Base-by-base conservation (phyloP, 2,329 filamentous ascomycete species). In the Daldinia sp. region DNA sequence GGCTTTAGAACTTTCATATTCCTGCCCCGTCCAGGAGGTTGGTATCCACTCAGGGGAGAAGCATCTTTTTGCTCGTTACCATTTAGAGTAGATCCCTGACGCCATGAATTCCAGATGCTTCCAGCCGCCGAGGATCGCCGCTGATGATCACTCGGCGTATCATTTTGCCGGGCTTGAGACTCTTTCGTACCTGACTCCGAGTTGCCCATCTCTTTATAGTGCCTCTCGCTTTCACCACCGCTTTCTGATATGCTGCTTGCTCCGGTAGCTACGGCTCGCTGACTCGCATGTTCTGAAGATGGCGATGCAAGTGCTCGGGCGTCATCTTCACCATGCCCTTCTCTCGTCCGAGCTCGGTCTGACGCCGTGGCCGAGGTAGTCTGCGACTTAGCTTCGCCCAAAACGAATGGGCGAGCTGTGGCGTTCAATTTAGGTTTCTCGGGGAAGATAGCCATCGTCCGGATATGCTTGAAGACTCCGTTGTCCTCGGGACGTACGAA, bases 401-500 rank as follows among this genome's bases (percentile, higher is more conserved):
- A 76, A 10, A 84, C 76, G 63, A 84, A 83, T 23, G 82, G 82
- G 10, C 81, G 80, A 2, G 87, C 87, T 39, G 79, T 78, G 4
- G 82, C 82, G 65, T 91, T 90, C 30, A 90, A 80, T 70, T 87
- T 88, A 7, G 85, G 84, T 76, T 84, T 88, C 68, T 86, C 87
- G 0, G 86, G 84, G 7, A 82, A 68, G n/a, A 85, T 70, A 65
- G 85, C 87, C 46, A 85, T 84, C 1, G 92, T 94, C 74, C 84
- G 89, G 55, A 98, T 85, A 73, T 90, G 88, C 74, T 92, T 96
- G 82, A 97, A 98, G 0, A 89, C 82, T 3, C 84, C 85, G 63
- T 97, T 93, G 74, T 97, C 91, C 79, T 98, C 96, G 0, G 96
- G 96, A 30, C 96, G 89, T 44, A 97, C 94, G 72, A 99, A 92